Conservation (phyloP, 306 rosid genomes). For the Lupinus albus region DNA sequence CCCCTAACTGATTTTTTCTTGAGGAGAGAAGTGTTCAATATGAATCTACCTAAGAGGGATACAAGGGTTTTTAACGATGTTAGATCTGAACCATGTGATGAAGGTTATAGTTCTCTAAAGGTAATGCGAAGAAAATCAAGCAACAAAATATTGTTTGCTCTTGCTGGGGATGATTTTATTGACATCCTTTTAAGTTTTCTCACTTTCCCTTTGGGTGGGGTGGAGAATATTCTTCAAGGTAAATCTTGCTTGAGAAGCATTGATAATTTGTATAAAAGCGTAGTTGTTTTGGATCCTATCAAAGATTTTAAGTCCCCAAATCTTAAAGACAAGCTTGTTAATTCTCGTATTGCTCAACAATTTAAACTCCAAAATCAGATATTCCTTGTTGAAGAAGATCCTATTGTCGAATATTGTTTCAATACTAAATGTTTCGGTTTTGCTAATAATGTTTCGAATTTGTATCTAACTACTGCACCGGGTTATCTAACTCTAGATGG, state of each 20-base stretch:
- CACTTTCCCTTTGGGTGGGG: background rate
- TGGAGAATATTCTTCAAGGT: background rate
- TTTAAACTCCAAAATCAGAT: background rate
- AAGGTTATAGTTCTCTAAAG: background rate
- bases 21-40: background rate
- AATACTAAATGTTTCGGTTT: accelerated
- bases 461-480: too few relatives aligned
- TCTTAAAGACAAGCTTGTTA: background rate
- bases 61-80: background rate
- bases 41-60: too few relatives aligned
- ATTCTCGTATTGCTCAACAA: background rate
- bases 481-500: too few relatives aligned
- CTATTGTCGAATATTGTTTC: background rate
- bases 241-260: background rate
- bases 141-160: background rate
- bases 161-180: background rate
- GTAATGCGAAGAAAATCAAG: background rate
- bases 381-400: background rate
- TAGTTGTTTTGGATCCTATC: background rate
- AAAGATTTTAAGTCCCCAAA: background rate
- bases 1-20: conserved; percentile 35
- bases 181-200: conserved; percentile 4
- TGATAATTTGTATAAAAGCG: background rate
- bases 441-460: too few relatives aligned
- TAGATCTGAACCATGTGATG: background rate